These are phyloP conservation scores for Scutellaria baicalensis DNA, from an alignment of 257 asterid species.

Conservation along the genomic window DNA sequence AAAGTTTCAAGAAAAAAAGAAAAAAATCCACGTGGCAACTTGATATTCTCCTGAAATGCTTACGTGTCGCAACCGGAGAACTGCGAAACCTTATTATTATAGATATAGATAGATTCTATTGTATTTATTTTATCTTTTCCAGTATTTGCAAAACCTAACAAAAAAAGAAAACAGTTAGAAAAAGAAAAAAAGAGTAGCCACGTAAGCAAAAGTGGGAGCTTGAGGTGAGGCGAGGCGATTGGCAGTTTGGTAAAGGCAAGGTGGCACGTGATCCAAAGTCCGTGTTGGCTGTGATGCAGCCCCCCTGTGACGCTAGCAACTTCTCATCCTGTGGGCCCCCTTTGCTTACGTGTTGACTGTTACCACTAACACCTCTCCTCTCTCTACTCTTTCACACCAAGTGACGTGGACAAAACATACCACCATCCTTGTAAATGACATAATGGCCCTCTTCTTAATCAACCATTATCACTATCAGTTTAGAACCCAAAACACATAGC, in stretches of 20 bases:
- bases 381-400: conserved; percentile 4
- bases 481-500: too few species aligned
- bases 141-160: too few species aligned
- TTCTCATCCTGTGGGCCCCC: conserved; percentile 13
- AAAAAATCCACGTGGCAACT: too few species aligned
- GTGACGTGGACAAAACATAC: conserved; percentile 2
- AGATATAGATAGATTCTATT: too few species aligned
- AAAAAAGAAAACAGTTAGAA: neutral
- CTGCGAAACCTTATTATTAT: too few species aligned
- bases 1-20: too few species aligned
- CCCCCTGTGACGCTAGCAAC: conserved; percentile 16
- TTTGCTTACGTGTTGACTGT: conserved; percentile 20
- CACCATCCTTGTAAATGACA: conserved; percentile 3
- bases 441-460: neutral
- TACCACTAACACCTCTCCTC: neutral
- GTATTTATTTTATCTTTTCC: too few species aligned
- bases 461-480: neutral
- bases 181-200: neutral
- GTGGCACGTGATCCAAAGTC: conserved; percentile 14
- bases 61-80: too few species aligned
- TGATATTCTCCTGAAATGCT: too few species aligned
- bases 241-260: neutral
- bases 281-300: conserved; percentile 11
- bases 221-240: conserved; percentile 8
- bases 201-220: conserved; percentile 4